Evolutionary conservation across 495 filamentous ascomycete genomes (phyloP), one percentile per base, ranked within the genome.

Genomic region (Astrothelium macrocarpum): DNA sequence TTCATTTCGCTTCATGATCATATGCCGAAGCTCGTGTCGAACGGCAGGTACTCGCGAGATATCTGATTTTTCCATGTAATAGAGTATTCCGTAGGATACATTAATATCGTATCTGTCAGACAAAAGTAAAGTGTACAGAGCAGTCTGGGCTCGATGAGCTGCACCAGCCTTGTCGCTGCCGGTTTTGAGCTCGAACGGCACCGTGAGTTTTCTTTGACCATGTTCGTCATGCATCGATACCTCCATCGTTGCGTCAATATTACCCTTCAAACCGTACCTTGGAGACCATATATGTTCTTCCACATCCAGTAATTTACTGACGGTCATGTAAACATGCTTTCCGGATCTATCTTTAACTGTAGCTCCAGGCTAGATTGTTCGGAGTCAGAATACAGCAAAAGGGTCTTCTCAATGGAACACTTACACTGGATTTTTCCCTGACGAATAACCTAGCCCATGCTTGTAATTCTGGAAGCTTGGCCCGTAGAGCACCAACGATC

Each of bases 201-300:
- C 89, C 1, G 91, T 88, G 61, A 98, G 79, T 3, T 81, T 90
- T 67, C 83, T 87, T 16, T 28, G 32, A 14, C 53, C 31, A 34
- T 84, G 68, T 58, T 75, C 73, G 32, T 96, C 90, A 46, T 84
- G 74, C 77, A 95, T 87, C 4, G 82, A 83, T n/a, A 93, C 85
- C 76, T 97, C 90, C 14, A 98, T 87, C 3, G 94, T 97, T n/a
- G 94, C 94, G 77, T 98, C 94, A 62, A 98, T 90, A 72, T 96
- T 97, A 32, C 94, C 94, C 76, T 98, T 97, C 7, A 98, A 80
- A 0, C 94, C 94, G 71, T 93, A 97, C 85, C 90, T 90, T 7
- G 94, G 94, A 18, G 94, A 97, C 94, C 92, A 97, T 42, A 97
- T 82, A 69, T 97, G 92, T 73, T 98, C 94, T 74, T 98, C 94